Percentiles rank a stretch among this genome's conserved stretches.
These are phyloP conservation scores for Colletotrichum noveboracense DNA, from an alignment of 2,329 filamentous ascomycete species.

Conservation along the genomic window DNA sequence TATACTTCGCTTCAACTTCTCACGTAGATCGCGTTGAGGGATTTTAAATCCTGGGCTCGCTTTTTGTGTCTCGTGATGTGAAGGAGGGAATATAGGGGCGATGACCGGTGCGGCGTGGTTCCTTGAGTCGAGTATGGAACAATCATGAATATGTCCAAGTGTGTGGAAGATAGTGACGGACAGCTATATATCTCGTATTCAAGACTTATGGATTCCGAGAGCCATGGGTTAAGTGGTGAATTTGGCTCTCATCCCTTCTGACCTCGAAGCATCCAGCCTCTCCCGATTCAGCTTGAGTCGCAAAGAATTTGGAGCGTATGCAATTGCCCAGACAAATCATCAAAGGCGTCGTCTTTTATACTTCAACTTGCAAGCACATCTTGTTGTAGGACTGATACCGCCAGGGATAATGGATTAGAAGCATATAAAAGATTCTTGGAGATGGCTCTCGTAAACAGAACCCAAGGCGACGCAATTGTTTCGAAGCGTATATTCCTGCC, in stretches of 20 bases:
- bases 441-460: background rate
- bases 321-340: background rate
- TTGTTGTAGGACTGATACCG: background rate
- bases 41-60: background rate
- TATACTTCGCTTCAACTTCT: background rate
- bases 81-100: background rate
- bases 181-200: background rate
- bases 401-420: background rate
- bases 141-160: background rate
- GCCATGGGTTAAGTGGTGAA: background rate
- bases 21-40: background rate
- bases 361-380: background rate
- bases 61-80: background rate
- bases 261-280: no score
- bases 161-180: background rate
- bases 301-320: no score
- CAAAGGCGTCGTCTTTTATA: background rate
- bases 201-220: background rate
- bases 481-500: no score
- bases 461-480: background rate
- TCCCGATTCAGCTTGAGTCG: no score
- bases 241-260: background rate
- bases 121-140: rapidly evolving
- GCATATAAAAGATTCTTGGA: background rate
- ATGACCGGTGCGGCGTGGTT: background rate